Conservation (phyloP, 2,329 filamentous ascomycete genomes). For the Fusarium stilboides region DNA sequence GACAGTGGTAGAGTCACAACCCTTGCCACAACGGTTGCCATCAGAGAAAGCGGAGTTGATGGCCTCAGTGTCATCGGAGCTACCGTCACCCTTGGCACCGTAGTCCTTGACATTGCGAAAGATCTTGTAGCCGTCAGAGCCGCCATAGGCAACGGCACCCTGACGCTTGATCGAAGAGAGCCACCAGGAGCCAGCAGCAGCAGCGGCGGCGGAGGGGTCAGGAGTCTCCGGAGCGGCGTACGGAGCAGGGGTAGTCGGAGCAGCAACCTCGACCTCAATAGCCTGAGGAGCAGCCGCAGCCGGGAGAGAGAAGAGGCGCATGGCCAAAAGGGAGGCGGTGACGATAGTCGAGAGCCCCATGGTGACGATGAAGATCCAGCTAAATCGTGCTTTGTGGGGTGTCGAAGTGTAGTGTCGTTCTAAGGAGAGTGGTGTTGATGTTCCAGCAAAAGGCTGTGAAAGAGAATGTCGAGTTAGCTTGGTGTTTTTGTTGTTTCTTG, state of each 20-base stretch:
- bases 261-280: background rate
- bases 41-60: conserved; percentile 87
- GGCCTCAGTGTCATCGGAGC: conserved; percentile 86
- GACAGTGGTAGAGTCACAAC: conserved; percentile 88
- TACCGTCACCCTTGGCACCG: conserved; percentile 77
- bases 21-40: conserved; percentile 83
- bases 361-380: conserved; percentile 60
- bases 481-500: background rate
- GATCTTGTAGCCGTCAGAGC: conserved; percentile 73
- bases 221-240: background rate
- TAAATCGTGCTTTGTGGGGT: conserved; percentile 42
- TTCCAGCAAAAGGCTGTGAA: conserved; percentile 31
- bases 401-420: conserved; percentile 25
- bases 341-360: conserved; percentile 63
- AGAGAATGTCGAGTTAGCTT: conserved; percentile 31
- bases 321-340: conserved; percentile 60
- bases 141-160: conserved; percentile 76
- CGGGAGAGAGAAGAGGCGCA: conserved; percentile 58
- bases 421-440: conserved; percentile 34
- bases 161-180: conserved; percentile 77
- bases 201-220: conserved; percentile 23
- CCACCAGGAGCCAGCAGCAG: conserved; percentile 73
- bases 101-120: conserved; percentile 85
- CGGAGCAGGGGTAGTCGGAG: conserved; percentile 38
- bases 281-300: conserved; percentile 53